phyloP scores from a whole-genome alignment of 768 basidiomycete genomes.

The Dentipellis sp. region DNA sequence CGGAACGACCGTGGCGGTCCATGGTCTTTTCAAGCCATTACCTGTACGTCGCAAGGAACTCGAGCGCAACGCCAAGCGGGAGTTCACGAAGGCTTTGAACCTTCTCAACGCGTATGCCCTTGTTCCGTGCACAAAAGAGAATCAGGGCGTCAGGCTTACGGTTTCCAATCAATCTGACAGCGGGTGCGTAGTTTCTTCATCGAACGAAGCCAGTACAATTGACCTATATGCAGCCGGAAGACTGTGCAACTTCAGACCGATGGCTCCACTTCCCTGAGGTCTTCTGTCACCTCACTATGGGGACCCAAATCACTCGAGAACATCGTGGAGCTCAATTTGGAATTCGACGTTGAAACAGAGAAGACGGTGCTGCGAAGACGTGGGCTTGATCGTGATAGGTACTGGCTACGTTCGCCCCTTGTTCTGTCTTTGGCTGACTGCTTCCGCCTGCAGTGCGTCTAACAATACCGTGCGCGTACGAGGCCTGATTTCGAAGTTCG shows the following conservation, averaged over 20 bases:
- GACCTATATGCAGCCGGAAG: conserved; percentile 37
- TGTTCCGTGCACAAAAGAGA: conserved; percentile 55
- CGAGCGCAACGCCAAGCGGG: conserved; percentile 80
- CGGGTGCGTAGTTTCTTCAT: conserved; percentile 42
- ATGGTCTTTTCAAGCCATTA: conserved; percentile 67
- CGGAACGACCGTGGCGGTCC: conserved; percentile 75
- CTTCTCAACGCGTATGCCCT: conserved; percentile 85
- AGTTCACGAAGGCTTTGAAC: conserved; percentile 77
- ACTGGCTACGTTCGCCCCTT: neutral
- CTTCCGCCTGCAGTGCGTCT: conserved; percentile 8
- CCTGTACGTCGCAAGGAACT: conserved; percentile 92
- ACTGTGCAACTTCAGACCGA: conserved; percentile 64
- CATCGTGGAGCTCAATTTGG: conserved; percentile 63
- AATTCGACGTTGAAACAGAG: conserved; percentile 63
- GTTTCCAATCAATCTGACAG: conserved; percentile 61
- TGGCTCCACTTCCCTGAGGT: conserved; percentile 50
- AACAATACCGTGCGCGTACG: conserved; percentile 41
- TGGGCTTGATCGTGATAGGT: conserved; percentile 13
- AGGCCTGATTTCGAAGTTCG: conserved; percentile 81
- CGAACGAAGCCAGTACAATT: neutral
- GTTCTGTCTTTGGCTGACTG: no score
- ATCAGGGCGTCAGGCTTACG: conserved; percentile 58
- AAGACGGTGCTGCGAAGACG: conserved; percentile 36
- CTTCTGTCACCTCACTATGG: conserved; percentile 73
- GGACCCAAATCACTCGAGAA: conserved; percentile 72